phyloP scores from a whole-genome alignment of 345 rosid genomes.

The Euclidium syriacum region DNA sequence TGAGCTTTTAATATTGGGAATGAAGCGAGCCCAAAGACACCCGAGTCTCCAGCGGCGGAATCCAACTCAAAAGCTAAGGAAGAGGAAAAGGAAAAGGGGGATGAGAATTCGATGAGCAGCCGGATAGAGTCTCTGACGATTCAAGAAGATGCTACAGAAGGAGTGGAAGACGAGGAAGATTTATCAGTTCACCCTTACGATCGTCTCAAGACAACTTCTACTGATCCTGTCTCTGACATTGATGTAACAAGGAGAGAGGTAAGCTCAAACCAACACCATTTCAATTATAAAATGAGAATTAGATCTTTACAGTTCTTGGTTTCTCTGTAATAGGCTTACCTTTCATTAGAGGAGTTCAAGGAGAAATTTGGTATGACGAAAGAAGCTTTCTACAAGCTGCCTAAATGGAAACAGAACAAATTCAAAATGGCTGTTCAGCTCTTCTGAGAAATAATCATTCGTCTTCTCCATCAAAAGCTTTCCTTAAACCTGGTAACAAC shows the following conservation, averaged over 20 bases:
- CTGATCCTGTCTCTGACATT: constrained; percentile 69
- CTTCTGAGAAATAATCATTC: constrained; percentile 43
- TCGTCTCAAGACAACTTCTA: constrained; percentile 60
- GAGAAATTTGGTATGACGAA: constrained; percentile 91
- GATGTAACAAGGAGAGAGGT: constrained; percentile 98
- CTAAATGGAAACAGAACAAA: constrained; percentile 99
- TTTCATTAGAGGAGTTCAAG: constrained; percentile 74
- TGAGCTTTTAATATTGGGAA: background rate
- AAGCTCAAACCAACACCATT: background rate
- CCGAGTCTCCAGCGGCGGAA: constrained; percentile 42
- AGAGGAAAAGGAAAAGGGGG: constrained; percentile 20
- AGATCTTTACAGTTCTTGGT: constrained; percentile 14
- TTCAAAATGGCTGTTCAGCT: constrained; percentile 91
- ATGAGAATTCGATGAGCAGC: constrained; percentile 60
- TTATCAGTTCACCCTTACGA: constrained; percentile 73
- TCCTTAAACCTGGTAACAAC: background rate
- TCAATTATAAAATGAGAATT: background rate
- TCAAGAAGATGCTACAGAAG: constrained; percentile 86
- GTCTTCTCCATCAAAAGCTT: constrained; percentile 9
- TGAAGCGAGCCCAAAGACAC: constrained; percentile 47
- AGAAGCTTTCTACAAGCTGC: constrained; percentile 78
- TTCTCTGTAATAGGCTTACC: constrained; percentile 65
- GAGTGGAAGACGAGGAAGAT: constrained; percentile 89
- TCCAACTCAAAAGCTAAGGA: constrained; percentile 40
- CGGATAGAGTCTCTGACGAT: constrained; percentile 77